Conservation (phyloP, 441 rosid species). For the Erodium chrysanthum region DNA sequence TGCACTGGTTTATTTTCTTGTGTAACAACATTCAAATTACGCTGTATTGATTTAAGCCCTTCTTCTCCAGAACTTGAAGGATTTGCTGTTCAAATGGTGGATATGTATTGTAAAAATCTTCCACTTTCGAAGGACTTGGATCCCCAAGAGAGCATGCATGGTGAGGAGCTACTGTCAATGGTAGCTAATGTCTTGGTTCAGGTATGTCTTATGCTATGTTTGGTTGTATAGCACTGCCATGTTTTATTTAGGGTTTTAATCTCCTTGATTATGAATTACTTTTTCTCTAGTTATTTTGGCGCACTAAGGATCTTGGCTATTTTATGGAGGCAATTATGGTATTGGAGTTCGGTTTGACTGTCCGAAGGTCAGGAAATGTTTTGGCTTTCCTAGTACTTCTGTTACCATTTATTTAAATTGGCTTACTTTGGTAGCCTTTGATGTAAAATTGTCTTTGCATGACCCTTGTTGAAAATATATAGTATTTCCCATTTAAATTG, state of each 20-base stretch:
- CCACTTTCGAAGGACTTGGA: conserved; percentile 86
- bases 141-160: conserved; percentile 86
- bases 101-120: conserved; percentile 65
- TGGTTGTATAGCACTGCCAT: background rate
- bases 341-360: conserved; percentile 80
- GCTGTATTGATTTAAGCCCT: conserved; percentile 19
- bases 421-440: conserved; percentile 11
- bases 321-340: conserved; percentile 82
- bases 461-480: background rate
- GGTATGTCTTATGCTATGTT: conserved; percentile 33
- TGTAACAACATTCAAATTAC: conserved; percentile 8
- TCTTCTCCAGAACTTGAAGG: conserved; percentile 52
- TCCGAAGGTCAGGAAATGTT: conserved; percentile 50
- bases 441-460: background rate
- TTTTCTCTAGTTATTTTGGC: conserved; percentile 63
- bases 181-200: conserved; percentile 70
- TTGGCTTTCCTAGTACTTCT: conserved; percentile 14
- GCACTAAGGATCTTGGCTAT: conserved; percentile 62
- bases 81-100: conserved; percentile 50
- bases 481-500: background rate
- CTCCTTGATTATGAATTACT: conserved; percentile 9
- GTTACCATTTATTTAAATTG: conserved; percentile 6
- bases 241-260: conserved; percentile 5
- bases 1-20: background rate
- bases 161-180: conserved; percentile 82